A percentile compares a stretch with the other conserved stretches of the same genome.
Evolutionary conservation across 192 early-diverging fungal species (phyloP).

Genomic region (Entomortierella parvispora): DNA sequence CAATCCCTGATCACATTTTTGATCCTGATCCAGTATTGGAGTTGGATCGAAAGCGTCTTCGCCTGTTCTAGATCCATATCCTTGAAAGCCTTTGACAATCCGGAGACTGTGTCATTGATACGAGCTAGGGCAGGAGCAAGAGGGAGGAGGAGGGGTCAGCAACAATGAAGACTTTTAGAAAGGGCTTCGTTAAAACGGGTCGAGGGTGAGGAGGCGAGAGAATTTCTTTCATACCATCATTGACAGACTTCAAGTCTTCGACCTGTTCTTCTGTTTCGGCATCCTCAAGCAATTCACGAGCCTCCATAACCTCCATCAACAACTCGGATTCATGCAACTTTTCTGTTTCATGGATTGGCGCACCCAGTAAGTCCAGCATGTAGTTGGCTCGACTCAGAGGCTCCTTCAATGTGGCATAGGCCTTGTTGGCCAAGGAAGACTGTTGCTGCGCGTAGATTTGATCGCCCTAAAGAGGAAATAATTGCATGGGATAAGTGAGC

Average conservation of each 20-base stretch:
- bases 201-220: too few species aligned
- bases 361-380: conserved; percentile 70
- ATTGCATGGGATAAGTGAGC: background rate
- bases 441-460: conserved; percentile 71
- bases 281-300: conserved; percentile 79
- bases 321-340: conserved; percentile 71
- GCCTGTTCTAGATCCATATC: conserved; percentile 62
- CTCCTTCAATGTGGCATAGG: conserved; percentile 79
- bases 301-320: conserved; percentile 88
- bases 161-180: background rate
- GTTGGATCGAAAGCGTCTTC: conserved; percentile 69
- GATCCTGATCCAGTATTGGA: conserved; percentile 85
- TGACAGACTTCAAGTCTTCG: conserved; percentile 64
- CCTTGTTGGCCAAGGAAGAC: conserved; percentile 89
- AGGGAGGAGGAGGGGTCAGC: background rate
- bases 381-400: conserved; percentile 87
- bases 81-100: conserved; percentile 66
- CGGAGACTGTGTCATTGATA: conserved; percentile 54
- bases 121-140: conserved; percentile 53
- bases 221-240: conserved; percentile 60
- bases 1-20: conserved; percentile 66
- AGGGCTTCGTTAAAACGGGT: background rate
- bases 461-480: conserved; percentile 61
- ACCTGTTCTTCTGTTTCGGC: conserved; percentile 71
- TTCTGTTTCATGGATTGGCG: conserved; percentile 70